Base-by-base conservation (phyloP, 2,329 filamentous ascomycete species). In the Fusarium albidum region DNA sequence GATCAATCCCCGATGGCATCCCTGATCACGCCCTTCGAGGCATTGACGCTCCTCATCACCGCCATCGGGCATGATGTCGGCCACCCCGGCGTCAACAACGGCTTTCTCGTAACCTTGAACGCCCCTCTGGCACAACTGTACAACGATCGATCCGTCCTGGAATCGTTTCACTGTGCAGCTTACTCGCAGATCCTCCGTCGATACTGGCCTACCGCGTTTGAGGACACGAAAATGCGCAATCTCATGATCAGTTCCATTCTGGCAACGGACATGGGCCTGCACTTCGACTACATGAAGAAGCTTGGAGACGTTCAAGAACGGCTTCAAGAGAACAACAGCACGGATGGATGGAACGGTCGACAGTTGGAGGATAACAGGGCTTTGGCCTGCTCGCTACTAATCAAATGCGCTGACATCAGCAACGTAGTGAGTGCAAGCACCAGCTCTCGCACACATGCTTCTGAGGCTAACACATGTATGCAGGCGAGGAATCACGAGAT, bases 21-120 rank as follows among this genome's bases (percentile, higher is more conserved):
- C 37, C 79, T 98, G 18, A 78, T 99, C n/a, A 82, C 84, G 41
- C 92, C 94, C 1, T 91, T 96, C 61, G 93, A 98, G 72, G 91
- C 90, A 6, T 80, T 99, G 46, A 94, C 92, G 0, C 82, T 99
- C 3, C 82, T 99, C 38, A 89, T 98, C 61, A 94, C 94, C 9
- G 95, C 95, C n/a, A 96, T 99, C 68, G 95, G 95, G 34, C 95
- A 99, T 66, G 95, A 99, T 71, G 95, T 98, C 32, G 95, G 95
- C 17, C 95, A 99, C 70, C 95, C 95, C 0, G 95, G 95, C 49
- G 95, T 99, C 68, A 99, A 98, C 77, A 99, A 99, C 71, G 92
- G 94, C 26, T 99, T 99, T 70, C 80, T 99, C 6, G 87, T 96
- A 14, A 92, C 91, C 27, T 83, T 97, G 27, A 96, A 97, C 70